A percentile compares a stretch with the other conserved stretches of the same genome.
These are phyloP conservation scores for Rhizomucor miehei DNA, from an alignment of 371 early-diverging fungal genomes.

Conservation along the genomic window DNA sequence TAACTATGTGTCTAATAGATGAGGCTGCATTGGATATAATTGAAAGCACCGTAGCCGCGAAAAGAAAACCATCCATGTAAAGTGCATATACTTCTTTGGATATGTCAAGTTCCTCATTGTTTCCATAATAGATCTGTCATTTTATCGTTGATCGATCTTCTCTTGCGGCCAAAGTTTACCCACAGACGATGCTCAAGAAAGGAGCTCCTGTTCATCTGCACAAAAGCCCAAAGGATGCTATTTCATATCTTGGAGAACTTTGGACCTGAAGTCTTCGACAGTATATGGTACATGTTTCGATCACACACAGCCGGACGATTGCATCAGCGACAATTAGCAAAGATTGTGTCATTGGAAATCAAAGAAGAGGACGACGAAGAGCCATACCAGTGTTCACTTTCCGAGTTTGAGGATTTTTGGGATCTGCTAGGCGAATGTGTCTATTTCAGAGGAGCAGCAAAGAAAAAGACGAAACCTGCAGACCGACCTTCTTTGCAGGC, in stretches of 20 bases:
- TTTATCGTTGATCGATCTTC: slow-evolving; percentile 10
- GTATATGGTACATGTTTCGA: slow-evolving; percentile 8
- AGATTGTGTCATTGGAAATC: not conserved
- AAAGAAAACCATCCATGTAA: slow-evolving; percentile 17
- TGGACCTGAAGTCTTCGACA: slow-evolving; percentile 8
- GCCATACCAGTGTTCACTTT: slow-evolving; percentile 7
- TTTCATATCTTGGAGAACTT: slow-evolving; percentile 13
- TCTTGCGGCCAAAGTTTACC: slow-evolving; percentile 2
- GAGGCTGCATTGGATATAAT: slow-evolving; percentile 20
- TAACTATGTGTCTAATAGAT: slow-evolving; percentile 3
- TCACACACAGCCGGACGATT: not conserved
- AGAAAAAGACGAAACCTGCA: not conserved
- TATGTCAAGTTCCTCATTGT: not conserved
- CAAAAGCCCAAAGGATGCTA: slow-evolving; percentile 10
- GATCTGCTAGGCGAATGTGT: slow-evolving; percentile 10
- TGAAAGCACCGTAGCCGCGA: slow-evolving; percentile 1
- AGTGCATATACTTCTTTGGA: not conserved
- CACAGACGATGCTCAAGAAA: not conserved
- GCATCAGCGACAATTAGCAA: slow-evolving; percentile 1
- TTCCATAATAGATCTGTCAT: not conserved
- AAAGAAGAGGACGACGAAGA: slow-evolving; percentile 15
- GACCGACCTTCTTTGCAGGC: slow-evolving; percentile 4
- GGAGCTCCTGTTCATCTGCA: slow-evolving; percentile 1
- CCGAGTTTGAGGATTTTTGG: slow-evolving; percentile 19
- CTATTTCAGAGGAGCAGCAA: slow-evolving; percentile 2